Evolutionary conservation across 2,329 filamentous ascomycete genomes (phyloP).

Genomic region (Immersiporthe knoxdaviesiana): DNA sequence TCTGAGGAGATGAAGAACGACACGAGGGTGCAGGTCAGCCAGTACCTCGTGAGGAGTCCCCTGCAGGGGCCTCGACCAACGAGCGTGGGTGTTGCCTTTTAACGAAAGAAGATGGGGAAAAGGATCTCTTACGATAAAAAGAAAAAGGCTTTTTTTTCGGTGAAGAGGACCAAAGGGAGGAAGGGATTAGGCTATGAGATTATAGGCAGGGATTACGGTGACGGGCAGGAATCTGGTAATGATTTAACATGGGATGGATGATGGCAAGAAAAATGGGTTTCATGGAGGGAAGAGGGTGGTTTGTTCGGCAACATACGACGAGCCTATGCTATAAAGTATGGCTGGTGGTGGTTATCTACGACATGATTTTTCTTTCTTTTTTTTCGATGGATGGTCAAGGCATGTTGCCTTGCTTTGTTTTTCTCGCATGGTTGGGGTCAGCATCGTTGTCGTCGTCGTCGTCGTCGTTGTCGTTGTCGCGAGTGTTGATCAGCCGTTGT

Average conservation of each 20-base stretch:
- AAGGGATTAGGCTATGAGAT: neutral
- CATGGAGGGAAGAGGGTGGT: neutral
- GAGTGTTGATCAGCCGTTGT: conserved; percentile 17
- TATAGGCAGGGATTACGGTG: neutral
- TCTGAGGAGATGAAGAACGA: conserved; percentile 17
- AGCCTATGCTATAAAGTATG: conserved; percentile 1
- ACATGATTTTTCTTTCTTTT: neutral
- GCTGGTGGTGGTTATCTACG: neutral
- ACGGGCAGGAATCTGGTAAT: neutral
- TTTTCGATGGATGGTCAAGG: conserved; percentile 5
- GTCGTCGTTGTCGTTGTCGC: conserved; percentile 6
- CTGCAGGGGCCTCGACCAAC: conserved; percentile 39
- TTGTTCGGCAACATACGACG: neutral
- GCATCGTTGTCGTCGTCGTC: conserved; percentile 3
- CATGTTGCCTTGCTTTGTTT: conserved; percentile 10
- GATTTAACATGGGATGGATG: conserved; percentile 26
- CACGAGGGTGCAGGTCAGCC: conserved; percentile 19
- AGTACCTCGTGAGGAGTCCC: conserved; percentile 5
- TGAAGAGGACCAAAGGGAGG: neutral
- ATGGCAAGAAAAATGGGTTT: conserved; percentile 13
- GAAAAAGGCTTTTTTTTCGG: too few relatives aligned
- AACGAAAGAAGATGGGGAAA: conserved; percentile 33
- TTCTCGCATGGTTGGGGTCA: conserved; percentile 20
- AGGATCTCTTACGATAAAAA: too few relatives aligned
- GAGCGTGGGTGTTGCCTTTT: conserved; percentile 54